Evolutionary conservation across 2,329 filamentous ascomycete species (phyloP).

Genomic region (Trichoderma breve): DNA sequence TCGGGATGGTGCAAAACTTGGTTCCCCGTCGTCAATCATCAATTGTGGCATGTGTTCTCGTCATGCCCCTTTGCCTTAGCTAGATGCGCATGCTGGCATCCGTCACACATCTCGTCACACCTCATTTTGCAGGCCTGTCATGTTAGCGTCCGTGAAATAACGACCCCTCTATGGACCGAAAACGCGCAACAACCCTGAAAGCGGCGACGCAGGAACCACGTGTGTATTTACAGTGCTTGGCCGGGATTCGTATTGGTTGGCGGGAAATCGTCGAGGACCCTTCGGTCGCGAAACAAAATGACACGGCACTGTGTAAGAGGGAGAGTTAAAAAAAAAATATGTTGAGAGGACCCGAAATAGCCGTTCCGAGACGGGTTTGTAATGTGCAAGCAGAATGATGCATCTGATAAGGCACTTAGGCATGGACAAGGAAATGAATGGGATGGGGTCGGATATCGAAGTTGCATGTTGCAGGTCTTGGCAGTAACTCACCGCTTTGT

Average conservation of each 20-base stretch:
- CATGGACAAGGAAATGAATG: background rate
- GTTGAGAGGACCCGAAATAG: background rate
- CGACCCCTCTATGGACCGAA: slow-evolving; percentile 12
- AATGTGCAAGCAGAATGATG: background rate
- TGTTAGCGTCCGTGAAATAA: slow-evolving; percentile 2
- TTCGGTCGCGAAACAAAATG: background rate
- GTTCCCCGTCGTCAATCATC: background rate
- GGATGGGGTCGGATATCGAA: background rate
- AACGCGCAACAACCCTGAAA: slow-evolving; percentile 10
- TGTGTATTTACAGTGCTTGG: slow-evolving; percentile 5
- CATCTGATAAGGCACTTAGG: background rate
- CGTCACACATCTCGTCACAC: background rate
- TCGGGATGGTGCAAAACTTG: background rate
- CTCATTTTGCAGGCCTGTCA: background rate
- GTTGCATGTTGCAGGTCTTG: slow-evolving; percentile 18
- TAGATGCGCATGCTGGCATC: background rate
- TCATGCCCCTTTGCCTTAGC: background rate
- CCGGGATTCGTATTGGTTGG: background rate
- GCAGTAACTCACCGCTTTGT: slow-evolving; percentile 31
- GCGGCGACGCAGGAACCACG: slow-evolving; percentile 17
- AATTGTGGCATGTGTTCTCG: background rate
- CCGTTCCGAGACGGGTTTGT: background rate
- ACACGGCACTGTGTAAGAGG: background rate
- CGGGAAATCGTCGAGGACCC: background rate
- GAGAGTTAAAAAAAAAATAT: background rate